phyloP scores from a whole-genome alignment of 2,329 filamentous ascomycete genomes.

The Scedosporium minutisporum region DNA sequence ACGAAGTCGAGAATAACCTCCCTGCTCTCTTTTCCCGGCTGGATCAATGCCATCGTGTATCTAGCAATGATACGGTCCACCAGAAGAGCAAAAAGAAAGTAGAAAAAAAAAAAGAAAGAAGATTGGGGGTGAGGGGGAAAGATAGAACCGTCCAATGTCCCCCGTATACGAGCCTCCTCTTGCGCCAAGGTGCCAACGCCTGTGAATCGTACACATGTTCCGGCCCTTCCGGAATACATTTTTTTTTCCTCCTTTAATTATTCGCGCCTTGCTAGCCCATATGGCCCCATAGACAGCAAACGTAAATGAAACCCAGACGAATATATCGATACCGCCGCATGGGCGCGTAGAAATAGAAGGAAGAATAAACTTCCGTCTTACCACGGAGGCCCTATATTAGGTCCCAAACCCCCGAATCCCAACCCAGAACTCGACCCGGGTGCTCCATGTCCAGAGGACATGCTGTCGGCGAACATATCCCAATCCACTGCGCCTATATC shows the following conservation, averaged over 20 bases:
- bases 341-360: neutral
- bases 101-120: no score
- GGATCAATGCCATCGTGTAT: neutral
- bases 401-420: neutral
- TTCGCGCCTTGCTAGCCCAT: no score
- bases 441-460: neutral
- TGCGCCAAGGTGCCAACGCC: neutral
- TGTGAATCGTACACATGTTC: neutral
- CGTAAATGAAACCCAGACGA: no score
- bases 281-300: no score
- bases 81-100: no score
- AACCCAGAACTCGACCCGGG: neutral
- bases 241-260: no score
- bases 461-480: constrained; percentile 5
- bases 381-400: constrained; percentile 3
- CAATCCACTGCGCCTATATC: constrained; percentile 5
- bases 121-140: neutral
- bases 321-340: neutral
- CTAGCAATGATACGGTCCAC: no score
- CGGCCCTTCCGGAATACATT: neutral
- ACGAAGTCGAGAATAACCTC: no score
- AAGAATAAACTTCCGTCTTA: neutral
- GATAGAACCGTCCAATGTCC: neutral
- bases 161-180: neutral
- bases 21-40: no score